Conservation (phyloP, 805 yeast genomes). For the Lipomyces japonicus region DNA sequence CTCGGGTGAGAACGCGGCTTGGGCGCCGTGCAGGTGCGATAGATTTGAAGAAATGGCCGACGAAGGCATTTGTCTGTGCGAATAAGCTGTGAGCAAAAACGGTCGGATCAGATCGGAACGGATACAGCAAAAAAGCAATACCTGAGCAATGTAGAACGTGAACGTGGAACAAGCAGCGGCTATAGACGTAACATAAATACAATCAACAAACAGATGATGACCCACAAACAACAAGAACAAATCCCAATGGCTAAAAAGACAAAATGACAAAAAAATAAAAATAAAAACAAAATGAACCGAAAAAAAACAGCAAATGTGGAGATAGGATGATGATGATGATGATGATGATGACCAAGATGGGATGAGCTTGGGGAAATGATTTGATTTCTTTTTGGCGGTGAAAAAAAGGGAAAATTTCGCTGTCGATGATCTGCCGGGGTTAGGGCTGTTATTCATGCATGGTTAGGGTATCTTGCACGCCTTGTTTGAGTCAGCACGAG, state of each 20-base stretch:
- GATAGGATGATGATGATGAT: neutral
- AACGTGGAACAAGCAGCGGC: neutral
- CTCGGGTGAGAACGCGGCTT: constrained; percentile 19
- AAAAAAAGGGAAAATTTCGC: neutral
- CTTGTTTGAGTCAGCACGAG: no score
- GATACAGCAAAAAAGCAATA: neutral
- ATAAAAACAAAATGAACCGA: neutral
- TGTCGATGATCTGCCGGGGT: constrained; percentile 1
- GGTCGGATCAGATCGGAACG: neutral
- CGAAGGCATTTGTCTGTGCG: constrained; percentile 1
- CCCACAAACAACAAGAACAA: neutral
- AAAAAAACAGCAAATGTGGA: neutral
- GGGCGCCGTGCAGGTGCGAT: neutral
- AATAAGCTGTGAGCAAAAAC: no score
- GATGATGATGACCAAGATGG: neutral
- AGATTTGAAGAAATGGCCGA: neutral
- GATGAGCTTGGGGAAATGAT: neutral
- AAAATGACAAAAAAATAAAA: neutral
- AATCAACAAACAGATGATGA: neutral
- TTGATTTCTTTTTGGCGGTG: neutral
- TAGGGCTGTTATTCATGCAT: neutral
- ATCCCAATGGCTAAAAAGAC: neutral
- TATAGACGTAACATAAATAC: neutral
- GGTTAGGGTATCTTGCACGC: neutral
- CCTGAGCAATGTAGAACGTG: neutral